Evolutionary conservation across 2,329 filamentous ascomycete genomes (phyloP).

Genomic region (Lecanicillium sp.): DNA sequence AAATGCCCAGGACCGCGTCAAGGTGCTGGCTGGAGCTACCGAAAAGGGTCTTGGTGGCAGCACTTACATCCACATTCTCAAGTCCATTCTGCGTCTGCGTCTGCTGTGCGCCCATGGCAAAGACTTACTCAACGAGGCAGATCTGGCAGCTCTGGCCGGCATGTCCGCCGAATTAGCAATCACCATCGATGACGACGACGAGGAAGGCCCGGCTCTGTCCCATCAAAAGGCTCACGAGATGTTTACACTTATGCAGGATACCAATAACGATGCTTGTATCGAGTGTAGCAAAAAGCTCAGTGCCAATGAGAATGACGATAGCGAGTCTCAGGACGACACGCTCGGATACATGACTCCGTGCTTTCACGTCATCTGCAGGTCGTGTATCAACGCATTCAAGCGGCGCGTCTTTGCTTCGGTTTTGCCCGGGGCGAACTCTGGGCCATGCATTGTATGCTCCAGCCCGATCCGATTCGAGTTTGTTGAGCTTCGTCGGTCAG

Average conservation of each 20-base stretch:
- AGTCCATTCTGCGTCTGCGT: conserved; percentile 81
- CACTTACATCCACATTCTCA: conserved; percentile 89
- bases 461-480: conserved; percentile 55
- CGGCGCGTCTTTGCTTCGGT: conserved; percentile 37
- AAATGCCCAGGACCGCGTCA: conserved; percentile 73
- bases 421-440: conserved; percentile 28
- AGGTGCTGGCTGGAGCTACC: conserved; percentile 56
- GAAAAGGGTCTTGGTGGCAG: conserved; percentile 66
- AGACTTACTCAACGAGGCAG: conserved; percentile 78
- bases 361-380: conserved; percentile 74
- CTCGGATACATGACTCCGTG: conserved; percentile 80
- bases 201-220: conserved; percentile 50
- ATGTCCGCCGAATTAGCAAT: conserved; percentile 81
- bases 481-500: conserved; percentile 60
- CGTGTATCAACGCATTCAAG: conserved; percentile 58
- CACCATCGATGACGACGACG: conserved; percentile 74
- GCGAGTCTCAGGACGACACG: conserved; percentile 54
- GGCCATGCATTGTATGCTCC: conserved; percentile 63
- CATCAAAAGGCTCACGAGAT: conserved; percentile 76
- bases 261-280: conserved; percentile 66
- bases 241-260: conserved; percentile 76
- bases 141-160: conserved; percentile 72
- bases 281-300: conserved; percentile 61
- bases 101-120: conserved; percentile 91
- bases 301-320: conserved; percentile 45